Evolutionary conservation across 2,329 filamentous ascomycete species (phyloP), one percentile per base, ranked within the genome.

Genomic region (Blumeriella jaapii): DNA sequence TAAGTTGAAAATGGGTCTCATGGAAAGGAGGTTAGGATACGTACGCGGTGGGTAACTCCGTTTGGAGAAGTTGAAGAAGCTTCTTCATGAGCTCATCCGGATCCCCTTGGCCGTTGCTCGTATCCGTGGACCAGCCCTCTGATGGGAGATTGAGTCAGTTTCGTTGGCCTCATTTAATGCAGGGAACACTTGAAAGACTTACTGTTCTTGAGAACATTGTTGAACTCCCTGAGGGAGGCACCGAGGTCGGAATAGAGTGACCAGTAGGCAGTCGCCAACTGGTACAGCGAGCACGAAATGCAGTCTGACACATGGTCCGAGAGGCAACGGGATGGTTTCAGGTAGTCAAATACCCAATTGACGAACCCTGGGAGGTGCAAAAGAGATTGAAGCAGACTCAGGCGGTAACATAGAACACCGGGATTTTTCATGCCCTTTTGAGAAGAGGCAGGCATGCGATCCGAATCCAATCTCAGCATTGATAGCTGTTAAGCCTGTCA

Each of bases 311-410:
- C 23, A 15, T 16, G 31, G 11, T 48, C 35, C 13, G 41, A 47
- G 8, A 36, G 34, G 26, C 54, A 56, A 20, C 43, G 13, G 10
- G 48, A 38, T 12, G 41, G 47, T 6, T 34, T 31, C 29, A 53
- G 50, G 16, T 45, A 38, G 6, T 48, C 32, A n/a, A 44, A 31
- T 2, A 58, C 35, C 44, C 50, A 59, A 17, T 52, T 51, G 14
- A 55, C 47, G 24, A 60, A 42, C 11, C 48, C 49, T 2, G 56
- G 55, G 4, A 48, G 29, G 38, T 60, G 57, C 5, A 59, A 29
- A 6, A 60, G 40, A 2, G 52, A 50, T 40, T 59, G 56, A 6
- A 59, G 26, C 1, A 57, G 38, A 24, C 49, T 49, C 31, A 52
- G 49, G 15, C 55, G 45, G 37, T 59, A 60, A 36, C 57, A 60